A percentile compares a stretch with the other conserved stretches of the same genome.
Evolutionary conservation across 495 filamentous ascomycete genomes (phyloP).

Genomic region (Xylaria castorea): DNA sequence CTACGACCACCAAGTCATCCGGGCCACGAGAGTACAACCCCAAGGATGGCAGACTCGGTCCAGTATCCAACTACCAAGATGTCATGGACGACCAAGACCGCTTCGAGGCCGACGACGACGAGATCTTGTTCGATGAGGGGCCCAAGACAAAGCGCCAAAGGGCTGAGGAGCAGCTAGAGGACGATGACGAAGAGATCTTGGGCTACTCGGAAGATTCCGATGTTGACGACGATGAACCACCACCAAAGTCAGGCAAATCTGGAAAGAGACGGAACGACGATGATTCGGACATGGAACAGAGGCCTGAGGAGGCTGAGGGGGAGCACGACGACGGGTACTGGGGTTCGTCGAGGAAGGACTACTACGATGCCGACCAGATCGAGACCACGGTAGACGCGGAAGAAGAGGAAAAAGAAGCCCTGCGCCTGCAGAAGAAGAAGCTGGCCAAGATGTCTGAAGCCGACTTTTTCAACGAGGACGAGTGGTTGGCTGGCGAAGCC

Average conservation of each 20-base stretch:
- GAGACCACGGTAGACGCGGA: conserved; percentile 91
- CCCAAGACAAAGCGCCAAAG: conserved; percentile 77
- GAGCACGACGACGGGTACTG: conserved; percentile 81
- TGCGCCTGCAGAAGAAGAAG: conserved; percentile 86
- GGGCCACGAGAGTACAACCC: conserved; percentile 58
- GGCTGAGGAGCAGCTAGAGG: conserved; percentile 64
- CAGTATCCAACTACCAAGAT: conserved; percentile 76
- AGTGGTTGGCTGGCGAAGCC: conserved; percentile 67
- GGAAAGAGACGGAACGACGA: conserved; percentile 34
- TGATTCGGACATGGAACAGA: conserved; percentile 51
- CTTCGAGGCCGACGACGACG: conserved; percentile 82
- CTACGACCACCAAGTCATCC: conserved; percentile 50
- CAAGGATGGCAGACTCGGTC: conserved; percentile 60
- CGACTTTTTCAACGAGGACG: conserved; percentile 91
- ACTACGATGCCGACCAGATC: conserved; percentile 89
- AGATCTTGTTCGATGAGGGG: conserved; percentile 81
- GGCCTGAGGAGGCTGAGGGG: conserved; percentile 60
- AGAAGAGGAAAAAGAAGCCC: conserved; percentile 90
- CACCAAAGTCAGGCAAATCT: conserved; percentile 34
- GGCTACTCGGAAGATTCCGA: conserved; percentile 66
- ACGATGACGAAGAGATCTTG: conserved; percentile 89
- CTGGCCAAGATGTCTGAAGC: conserved; percentile 82
- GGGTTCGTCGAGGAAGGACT: conserved; percentile 86
- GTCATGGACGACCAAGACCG: conserved; percentile 93
- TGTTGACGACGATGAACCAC: conserved; percentile 56